Evolutionary conservation across 805 yeast genomes (phyloP), one percentile per base, ranked within the genome.

Genomic region (Clavispora phyllophila): DNA sequence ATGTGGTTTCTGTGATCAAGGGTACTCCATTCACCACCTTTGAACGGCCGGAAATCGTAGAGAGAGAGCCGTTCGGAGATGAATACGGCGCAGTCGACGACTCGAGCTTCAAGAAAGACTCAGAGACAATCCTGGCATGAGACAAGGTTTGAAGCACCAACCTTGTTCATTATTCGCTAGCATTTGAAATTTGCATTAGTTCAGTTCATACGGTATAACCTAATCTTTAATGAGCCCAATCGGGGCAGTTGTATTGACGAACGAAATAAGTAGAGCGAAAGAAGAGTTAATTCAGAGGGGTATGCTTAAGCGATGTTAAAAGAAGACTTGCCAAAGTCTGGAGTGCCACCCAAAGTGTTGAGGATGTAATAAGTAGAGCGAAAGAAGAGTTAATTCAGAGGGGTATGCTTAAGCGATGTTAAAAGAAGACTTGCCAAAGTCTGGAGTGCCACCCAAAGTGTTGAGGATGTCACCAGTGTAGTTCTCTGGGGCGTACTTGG

Each of bases 381-480:
- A 40, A 32, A 35, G 28, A 35, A 22, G 35, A 22, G 17, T 20
- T 31, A 31, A 19, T n/a, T 18, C 12, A 15, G 18, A 9, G 35
- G n/a, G 12, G 26, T n/a, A 24, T 19, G 14, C 19, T 34, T 53
- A 61, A 9, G 63, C 65, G 19, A 60, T 43, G 9, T 40, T 55
- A 39, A 62, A 62, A 26, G 42, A 29, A 0, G 50, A 2, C 54
- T 59, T 61, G 13, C 74, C 74, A 37, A 68, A 67, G 50, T 68
- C 64, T 36, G 68, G 68, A 13, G 53, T 61, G 8, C 72, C 71
- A 32, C 71, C 84, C 40, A 81, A 67, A 34, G 82, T 69, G 39
- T 77, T 81, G 46, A 70, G 75, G 44, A 76, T 67, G 55, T 81
- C 86, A 49, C 87, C 87, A 41, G 79, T 66, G 58, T 79, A 81